These are phyloP conservation scores for Luzula sylvatica DNA, from an alignment of 176 grass and related monocot genomes.

Conservation along the genomic window DNA sequence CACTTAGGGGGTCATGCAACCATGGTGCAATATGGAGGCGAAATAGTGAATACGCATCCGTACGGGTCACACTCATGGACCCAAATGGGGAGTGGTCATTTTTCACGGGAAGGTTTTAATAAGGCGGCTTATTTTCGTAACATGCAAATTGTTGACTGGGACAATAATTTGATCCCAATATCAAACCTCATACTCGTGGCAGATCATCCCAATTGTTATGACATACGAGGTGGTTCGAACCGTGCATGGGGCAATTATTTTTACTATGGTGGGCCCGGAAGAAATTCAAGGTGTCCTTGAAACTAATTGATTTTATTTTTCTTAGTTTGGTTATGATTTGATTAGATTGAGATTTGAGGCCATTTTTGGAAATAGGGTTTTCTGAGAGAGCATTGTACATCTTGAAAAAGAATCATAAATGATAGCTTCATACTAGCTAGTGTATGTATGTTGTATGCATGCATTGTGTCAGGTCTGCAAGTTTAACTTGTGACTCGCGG, in stretches of 20 bases:
- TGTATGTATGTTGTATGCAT: too few relatives aligned
- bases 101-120: conserved; percentile 31
- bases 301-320: too few relatives aligned
- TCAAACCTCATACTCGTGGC: conserved; percentile 42
- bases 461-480: too few relatives aligned
- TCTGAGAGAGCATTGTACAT: too few relatives aligned
- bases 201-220: conserved; percentile 61
- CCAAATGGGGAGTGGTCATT: conserved; percentile 76
- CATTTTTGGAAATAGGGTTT: too few relatives aligned
- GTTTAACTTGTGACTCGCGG: too few relatives aligned
- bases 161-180: conserved; percentile 69
- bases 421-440: too few relatives aligned
- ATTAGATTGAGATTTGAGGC: too few relatives aligned
- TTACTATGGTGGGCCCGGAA: conserved; percentile 71
- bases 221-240: conserved; percentile 38
- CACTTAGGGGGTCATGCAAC: conserved; percentile 54
- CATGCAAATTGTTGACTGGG: conserved; percentile 69
- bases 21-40: conserved; percentile 93
- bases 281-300: conserved; percentile 41
- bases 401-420: too few relatives aligned
- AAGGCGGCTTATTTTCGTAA: conserved; percentile 87
- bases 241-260: conserved; percentile 62
- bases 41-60: conserved; percentile 50
- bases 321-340: too few relatives aligned
- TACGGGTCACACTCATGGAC: conserved; percentile 57